A percentile compares a stretch with the other conserved stretches of the same genome.
These are phyloP conservation scores for Allium fistulosum DNA, from an alignment of 106 monocot genomes.

Conservation along the genomic window DNA sequence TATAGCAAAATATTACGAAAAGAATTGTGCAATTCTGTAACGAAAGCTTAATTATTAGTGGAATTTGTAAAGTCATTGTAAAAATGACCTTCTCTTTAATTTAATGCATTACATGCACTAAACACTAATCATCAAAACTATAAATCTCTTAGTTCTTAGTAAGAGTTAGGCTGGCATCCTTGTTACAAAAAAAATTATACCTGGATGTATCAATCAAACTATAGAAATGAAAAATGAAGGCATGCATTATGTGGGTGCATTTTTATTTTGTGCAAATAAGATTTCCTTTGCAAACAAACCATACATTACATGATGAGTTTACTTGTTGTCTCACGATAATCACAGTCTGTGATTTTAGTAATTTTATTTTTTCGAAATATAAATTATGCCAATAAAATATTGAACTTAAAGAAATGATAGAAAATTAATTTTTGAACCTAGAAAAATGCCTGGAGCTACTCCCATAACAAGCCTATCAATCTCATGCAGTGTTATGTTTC, in stretches of 20 bases:
- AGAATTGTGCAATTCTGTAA: no score
- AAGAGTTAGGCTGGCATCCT: no score
- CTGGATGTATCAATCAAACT: background rate
- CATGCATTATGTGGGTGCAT: background rate
- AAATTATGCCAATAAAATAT: no score
- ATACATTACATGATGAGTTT: constrained; percentile 46
- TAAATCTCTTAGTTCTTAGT: no score
- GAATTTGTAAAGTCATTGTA: no score
- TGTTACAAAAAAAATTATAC: no score
- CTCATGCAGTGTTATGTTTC: constrained; percentile 11
- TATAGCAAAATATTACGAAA: no score
- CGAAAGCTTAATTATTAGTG: no score
- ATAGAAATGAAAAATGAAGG: no score
- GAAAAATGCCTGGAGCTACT: constrained; percentile 28
- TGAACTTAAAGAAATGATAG: background rate
- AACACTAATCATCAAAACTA: no score
- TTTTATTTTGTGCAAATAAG: constrained; percentile 53
- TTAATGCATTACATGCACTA: background rate
- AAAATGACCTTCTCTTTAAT: no score
- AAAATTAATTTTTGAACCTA: background rate
- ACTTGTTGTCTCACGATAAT: constrained; percentile 27
- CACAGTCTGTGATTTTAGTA: constrained; percentile 40
- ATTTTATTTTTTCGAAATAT: constrained; percentile 34
- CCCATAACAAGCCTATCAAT: constrained; percentile 52
- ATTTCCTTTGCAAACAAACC: constrained; percentile 65